Percentiles rank a stretch among this genome's conserved stretches.
Evolutionary conservation across 306 rosid species (phyloP).

Genomic region (Alnus glutinosa): DNA sequence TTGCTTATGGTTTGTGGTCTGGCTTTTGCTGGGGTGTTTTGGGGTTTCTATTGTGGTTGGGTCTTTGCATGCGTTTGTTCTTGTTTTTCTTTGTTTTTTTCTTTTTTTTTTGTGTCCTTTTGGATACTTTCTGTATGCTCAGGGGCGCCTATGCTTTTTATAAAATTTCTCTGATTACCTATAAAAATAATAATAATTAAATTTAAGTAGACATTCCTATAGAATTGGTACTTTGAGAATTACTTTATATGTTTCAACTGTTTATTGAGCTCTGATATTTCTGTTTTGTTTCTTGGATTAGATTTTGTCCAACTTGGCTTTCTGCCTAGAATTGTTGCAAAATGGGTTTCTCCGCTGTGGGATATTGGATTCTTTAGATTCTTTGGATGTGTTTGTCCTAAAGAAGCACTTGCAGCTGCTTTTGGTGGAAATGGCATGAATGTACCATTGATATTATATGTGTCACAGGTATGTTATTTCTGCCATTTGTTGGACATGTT

Average conservation of each 20-base stretch:
- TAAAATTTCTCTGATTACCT: too few relatives aligned
- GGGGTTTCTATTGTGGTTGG: too few relatives aligned
- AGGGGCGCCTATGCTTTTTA: too few relatives aligned
- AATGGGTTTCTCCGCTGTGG: slow-evolving; percentile 88
- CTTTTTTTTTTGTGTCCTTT: too few relatives aligned
- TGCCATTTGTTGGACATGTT: slow-evolving; percentile 22
- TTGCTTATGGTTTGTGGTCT: too few relatives aligned
- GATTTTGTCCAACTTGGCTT: slow-evolving; percentile 76
- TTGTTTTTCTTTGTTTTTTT: too few relatives aligned
- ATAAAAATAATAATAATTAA: neutral
- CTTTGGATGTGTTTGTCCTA: slow-evolving; percentile 64
- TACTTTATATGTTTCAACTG: neutral
- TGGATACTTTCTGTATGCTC: too few relatives aligned
- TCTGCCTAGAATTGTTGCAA: slow-evolving; percentile 67
- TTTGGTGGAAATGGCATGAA: slow-evolving; percentile 57
- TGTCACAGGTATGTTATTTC: slow-evolving; percentile 48
- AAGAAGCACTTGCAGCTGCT: slow-evolving; percentile 71
- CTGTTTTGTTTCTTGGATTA: slow-evolving; percentile 24
- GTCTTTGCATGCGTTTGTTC: too few relatives aligned
- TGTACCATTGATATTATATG: slow-evolving; percentile 48
- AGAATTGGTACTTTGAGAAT: neutral
- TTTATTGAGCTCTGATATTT: neutral
- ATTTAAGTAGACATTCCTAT: neutral
- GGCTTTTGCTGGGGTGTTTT: too few relatives aligned
- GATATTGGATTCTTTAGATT: slow-evolving; percentile 72